Evolutionary conservation across 2,329 filamentous ascomycete genomes (phyloP).

Genomic region (Aspergillus ruber): DNA sequence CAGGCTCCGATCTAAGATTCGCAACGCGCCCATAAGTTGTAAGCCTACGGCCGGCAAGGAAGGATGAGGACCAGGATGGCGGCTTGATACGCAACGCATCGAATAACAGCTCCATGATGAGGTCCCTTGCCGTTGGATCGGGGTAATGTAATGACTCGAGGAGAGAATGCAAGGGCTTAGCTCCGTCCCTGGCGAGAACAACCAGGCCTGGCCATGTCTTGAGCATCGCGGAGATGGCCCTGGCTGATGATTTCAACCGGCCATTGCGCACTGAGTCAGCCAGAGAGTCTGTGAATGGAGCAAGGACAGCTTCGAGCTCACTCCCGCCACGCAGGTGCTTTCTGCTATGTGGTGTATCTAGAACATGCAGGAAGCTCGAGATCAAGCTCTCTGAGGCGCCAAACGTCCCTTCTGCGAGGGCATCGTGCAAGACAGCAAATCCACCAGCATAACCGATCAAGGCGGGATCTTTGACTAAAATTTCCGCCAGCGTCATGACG

Average conservation of each 20-base stretch:
- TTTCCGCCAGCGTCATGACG: constrained; percentile 85
- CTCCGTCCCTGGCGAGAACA: constrained; percentile 79
- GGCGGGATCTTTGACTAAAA: constrained; percentile 77
- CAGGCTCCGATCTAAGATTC: constrained; percentile 63
- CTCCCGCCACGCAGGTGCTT: constrained; percentile 81
- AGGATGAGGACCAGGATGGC: constrained; percentile 90
- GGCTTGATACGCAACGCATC: constrained; percentile 82
- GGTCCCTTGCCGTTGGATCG: constrained; percentile 56
- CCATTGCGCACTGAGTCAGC: constrained; percentile 52
- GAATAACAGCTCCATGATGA: constrained; percentile 83
- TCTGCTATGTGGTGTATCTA: constrained; percentile 75
- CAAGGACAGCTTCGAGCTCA: constrained; percentile 83
- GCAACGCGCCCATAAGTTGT: constrained; percentile 96
- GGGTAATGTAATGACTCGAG: constrained; percentile 59
- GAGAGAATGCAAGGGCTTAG: constrained; percentile 75
- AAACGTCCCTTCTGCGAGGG: constrained; percentile 82
- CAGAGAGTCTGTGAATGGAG: constrained; percentile 80
- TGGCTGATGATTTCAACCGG: constrained; percentile 75
- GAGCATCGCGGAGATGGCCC: constrained; percentile 83
- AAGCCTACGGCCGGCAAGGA: constrained; percentile 81
- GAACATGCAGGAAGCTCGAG: constrained; percentile 77
- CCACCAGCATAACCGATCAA: constrained; percentile 78
- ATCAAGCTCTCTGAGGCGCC: constrained; percentile 86
- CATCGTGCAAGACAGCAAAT: constrained; percentile 80
- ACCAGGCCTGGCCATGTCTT: constrained; percentile 93